Evolutionary conservation across 306 rosid species (phyloP), one percentile per base, ranked within the genome.

Genomic region (Gastrolobium villosum): DNA sequence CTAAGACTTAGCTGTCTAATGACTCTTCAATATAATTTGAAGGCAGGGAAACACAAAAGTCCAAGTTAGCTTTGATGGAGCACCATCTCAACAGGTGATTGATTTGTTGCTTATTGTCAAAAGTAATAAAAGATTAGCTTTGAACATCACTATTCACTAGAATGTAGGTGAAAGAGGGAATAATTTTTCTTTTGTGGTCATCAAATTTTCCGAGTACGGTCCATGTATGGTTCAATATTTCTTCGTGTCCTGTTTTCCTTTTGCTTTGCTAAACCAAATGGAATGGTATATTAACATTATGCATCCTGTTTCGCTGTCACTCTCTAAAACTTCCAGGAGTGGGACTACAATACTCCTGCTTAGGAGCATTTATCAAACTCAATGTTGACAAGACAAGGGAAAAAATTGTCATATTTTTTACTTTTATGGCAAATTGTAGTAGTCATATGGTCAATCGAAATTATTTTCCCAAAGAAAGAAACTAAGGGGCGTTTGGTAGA

Each of bases 41-140:
- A 53, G 65, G 7, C 39, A 48, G 28, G 28, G 35, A 14, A 52
- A 10, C 55, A 2, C 57, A 70, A 36, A 52, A 52, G 36, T 31
- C 57, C 32, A 48, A 66, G 39, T 44, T 5, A 11, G 50, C 45
- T 40, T 59, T 15, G 10, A 35, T 20, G 49, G 49, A 39, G n/a
- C 70, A 64, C 70, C 30, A 67, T 67, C 13, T 48, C 57, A 67
- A 45, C 26, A 4, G 41, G 41, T 15, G 43, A 67, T 67, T 44
- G 57, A 45, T 31, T 57, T 70, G 74, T 48, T 50, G 64, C 36
- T 36, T 52, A 36, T 70, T 46, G 13, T 45, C 41, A 10, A 34
- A 61, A 61, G 26, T 3, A 61, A 20, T 61, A 15, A 55, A 75
- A 15, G 50, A 75, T 48, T 20, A 6, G 50, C 71, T 35, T 75